These are phyloP conservation scores for Phytophthora hybrid DNA, from an alignment of 352 stramenopile genomes.

Conservation along the genomic window DNA sequence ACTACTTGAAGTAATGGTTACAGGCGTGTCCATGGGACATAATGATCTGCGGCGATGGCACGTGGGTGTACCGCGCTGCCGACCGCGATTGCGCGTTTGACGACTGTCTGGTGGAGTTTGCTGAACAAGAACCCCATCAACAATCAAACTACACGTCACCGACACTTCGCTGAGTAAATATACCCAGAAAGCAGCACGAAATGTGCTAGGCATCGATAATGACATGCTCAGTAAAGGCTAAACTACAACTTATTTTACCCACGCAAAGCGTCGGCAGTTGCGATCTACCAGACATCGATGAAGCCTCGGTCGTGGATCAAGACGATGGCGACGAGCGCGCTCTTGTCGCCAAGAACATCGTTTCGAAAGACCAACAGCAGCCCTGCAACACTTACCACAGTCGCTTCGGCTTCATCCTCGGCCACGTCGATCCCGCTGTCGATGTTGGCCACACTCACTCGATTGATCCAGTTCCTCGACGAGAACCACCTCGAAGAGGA, in stretches of 20 bases:
- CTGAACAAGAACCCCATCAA: not conserved
- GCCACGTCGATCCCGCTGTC: constrained; percentile 40
- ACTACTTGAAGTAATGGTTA: not conserved
- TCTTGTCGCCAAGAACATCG: constrained; percentile 29
- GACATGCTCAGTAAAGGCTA: constrained; percentile 2
- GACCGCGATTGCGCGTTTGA: constrained; percentile 60
- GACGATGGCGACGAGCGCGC: constrained; percentile 25
- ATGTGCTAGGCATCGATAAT: not conserved
- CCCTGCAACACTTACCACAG: not conserved
- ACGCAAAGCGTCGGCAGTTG: constrained; percentile 35
- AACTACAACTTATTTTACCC: constrained; percentile 11
- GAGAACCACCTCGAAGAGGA: constrained; percentile 55
- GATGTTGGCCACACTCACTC: constrained; percentile 41
- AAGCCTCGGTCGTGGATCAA: constrained; percentile 43
- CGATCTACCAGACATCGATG: constrained; percentile 12
- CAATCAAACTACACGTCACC: constrained; percentile 14
- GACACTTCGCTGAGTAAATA: not conserved
- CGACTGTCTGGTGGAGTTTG: constrained; percentile 48
- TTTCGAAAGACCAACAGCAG: constrained; percentile 31
- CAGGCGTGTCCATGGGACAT: constrained; percentile 72
- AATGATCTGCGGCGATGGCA: constrained; percentile 68
- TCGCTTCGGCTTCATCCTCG: not conserved
- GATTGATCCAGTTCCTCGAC: constrained; percentile 59
- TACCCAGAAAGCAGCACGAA: not conserved
- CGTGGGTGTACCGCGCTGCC: constrained; percentile 66